Conservation (phyloP, 495 filamentous ascomycete species). For the Letharia columbiana region DNA sequence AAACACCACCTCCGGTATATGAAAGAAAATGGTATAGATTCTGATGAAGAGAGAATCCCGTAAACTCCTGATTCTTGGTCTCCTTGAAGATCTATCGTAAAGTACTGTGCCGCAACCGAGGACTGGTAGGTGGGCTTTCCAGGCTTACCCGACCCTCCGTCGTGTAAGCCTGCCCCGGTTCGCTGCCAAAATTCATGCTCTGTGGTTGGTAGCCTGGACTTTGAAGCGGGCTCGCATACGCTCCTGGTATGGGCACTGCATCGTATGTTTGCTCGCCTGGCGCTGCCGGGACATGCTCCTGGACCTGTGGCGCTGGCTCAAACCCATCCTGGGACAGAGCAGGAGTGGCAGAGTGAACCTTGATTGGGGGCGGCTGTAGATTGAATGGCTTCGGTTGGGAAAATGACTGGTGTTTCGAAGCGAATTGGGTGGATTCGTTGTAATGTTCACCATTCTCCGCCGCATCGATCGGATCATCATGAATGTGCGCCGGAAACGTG, state of each 20-base stretch:
- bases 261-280: constrained; percentile 45
- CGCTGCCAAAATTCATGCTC: constrained; percentile 20
- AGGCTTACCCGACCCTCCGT: constrained; percentile 27
- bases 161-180: constrained; percentile 32
- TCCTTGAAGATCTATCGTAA: constrained; percentile 17
- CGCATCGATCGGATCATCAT: constrained; percentile 41
- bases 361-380: constrained; percentile 73
- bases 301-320: constrained; percentile 28
- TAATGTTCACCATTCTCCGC: constrained; percentile 49
- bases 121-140: constrained; percentile 34
- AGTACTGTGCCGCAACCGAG: constrained; percentile 25
- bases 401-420: constrained; percentile 33
- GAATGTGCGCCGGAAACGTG: constrained; percentile 30
- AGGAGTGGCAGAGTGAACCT: constrained; percentile 68
- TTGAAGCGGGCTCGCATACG: constrained; percentile 39
- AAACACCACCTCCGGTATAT: constrained; percentile 17
- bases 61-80: neutral
- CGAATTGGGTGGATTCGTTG: constrained; percentile 42
- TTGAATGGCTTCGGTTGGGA: constrained; percentile 58
- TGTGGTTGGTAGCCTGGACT: constrained; percentile 29
- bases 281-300: constrained; percentile 38
- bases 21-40: constrained; percentile 25
- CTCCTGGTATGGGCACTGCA: constrained; percentile 44
- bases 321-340: constrained; percentile 53
- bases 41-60: constrained; percentile 4